phyloP scores from a whole-genome alignment of 225 moss, liverwort and hornwort genomes.

The Pleurozium schreberi region DNA sequence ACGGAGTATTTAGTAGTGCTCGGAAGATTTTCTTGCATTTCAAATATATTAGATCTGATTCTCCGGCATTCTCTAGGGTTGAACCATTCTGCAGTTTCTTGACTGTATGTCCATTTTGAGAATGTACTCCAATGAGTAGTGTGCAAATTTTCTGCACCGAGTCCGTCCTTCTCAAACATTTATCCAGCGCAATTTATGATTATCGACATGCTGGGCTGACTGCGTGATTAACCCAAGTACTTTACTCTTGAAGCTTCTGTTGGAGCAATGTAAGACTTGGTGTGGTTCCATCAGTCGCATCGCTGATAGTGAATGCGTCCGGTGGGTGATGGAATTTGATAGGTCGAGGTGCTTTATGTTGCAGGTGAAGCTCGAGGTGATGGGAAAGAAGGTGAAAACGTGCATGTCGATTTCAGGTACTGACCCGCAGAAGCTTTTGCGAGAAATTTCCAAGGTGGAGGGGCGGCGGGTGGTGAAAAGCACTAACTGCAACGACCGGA shows the following conservation, averaged over 20 bases:
- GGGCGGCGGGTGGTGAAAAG: constrained; percentile 63
- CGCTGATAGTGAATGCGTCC: too few species aligned
- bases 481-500: constrained; percentile 77
- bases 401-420: constrained; percentile 54
- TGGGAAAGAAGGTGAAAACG: constrained; percentile 65
- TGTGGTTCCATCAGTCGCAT: not conserved
- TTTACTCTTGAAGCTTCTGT: not conserved
- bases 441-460: constrained; percentile 68
- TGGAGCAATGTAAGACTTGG: too few species aligned
- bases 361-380: constrained; percentile 71
- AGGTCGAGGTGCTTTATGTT: not conserved
- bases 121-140: too few species aligned
- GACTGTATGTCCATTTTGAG: not conserved
- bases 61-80: too few species aligned
- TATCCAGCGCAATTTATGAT: too few species aligned
- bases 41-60: too few species aligned
- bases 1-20: too few species aligned
- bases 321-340: not conserved
- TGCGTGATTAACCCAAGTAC: not conserved
- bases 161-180: too few species aligned
- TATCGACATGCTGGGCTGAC: not conserved
- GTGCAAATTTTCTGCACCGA: not conserved
- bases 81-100: not conserved
- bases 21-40: not conserved
- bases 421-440: constrained; percentile 49